These are phyloP conservation scores for Sarcomyxa edulis DNA, from an alignment of 768 basidiomycete genomes.

Conservation along the genomic window DNA sequence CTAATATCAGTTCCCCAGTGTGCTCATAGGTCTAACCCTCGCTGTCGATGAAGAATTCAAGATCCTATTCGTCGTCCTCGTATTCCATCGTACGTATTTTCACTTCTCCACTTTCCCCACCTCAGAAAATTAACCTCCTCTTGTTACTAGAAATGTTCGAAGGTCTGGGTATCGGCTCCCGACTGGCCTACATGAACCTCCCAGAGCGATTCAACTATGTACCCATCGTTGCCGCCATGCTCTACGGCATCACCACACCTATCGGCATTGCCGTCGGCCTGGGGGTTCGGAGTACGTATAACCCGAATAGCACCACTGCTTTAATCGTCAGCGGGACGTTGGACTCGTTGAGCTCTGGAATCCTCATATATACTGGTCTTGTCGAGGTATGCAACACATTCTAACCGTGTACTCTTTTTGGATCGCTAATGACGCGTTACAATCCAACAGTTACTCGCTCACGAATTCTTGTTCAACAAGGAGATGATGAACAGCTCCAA, in stretches of 20 bases:
- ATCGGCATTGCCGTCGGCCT: conserved; percentile 85
- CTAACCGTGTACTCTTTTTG: no score
- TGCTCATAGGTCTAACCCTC: conserved; percentile 86
- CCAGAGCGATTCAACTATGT: conserved; percentile 49
- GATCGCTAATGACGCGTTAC: conserved; percentile 9
- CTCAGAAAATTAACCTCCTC: background rate
- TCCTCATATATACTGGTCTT: conserved; percentile 82
- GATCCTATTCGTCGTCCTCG: conserved; percentile 80
- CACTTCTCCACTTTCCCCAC: conserved; percentile 2
- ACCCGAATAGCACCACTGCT: conserved; percentile 70
- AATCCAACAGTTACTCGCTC: conserved; percentile 74
- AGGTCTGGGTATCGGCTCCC: conserved; percentile 88
- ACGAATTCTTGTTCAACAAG: conserved; percentile 90
- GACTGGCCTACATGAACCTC: conserved; percentile 72
- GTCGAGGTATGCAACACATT: conserved; percentile 64
- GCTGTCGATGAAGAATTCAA: conserved; percentile 84
- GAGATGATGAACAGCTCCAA: conserved; percentile 75
- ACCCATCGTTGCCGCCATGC: conserved; percentile 51
- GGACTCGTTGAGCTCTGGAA: conserved; percentile 83
- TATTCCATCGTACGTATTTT: conserved; percentile 90
- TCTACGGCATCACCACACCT: conserved; percentile 80
- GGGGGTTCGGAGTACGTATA: conserved; percentile 72
- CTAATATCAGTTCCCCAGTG: conserved; percentile 28
- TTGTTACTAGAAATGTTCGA: conserved; percentile 76
- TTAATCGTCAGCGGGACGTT: conserved; percentile 81